These are phyloP conservation scores for Fraxinus floribunda DNA, from an alignment of 305 asterid genomes.

Conservation along the genomic window DNA sequence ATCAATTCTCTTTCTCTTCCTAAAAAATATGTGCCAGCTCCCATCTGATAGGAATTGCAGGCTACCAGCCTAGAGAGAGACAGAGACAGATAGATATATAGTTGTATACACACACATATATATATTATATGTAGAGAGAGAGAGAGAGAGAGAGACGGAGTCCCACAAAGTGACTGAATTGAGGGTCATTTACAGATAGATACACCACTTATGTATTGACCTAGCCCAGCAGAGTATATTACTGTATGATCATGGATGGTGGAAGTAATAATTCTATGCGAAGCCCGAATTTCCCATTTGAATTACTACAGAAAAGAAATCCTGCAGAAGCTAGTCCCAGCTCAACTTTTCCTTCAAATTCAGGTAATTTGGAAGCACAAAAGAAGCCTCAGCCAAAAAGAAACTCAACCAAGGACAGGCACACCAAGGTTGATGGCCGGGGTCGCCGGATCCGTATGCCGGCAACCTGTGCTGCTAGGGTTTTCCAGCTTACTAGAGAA, in stretches of 20 bases:
- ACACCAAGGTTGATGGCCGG: slow-evolving; percentile 71
- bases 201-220: slow-evolving; percentile 13
- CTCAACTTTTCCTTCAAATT: neutral
- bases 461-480: slow-evolving; percentile 71
- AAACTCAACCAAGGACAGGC: slow-evolving; percentile 53
- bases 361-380: neutral
- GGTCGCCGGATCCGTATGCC: slow-evolving; percentile 77
- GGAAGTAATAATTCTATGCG: slow-evolving; percentile 24
- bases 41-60: slow-evolving; percentile 27
- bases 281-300: slow-evolving; percentile 52
- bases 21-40: slow-evolving; percentile 33
- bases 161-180: slow-evolving; percentile 37
- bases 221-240: neutral
- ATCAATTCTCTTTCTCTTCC: slow-evolving; percentile 22
- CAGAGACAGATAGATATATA: neutral
- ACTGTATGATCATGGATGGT: slow-evolving; percentile 44
- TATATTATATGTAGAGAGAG: neutral
- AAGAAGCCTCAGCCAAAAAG: slow-evolving; percentile 47
- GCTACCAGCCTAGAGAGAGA: slow-evolving; percentile 14
- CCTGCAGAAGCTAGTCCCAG: slow-evolving; percentile 21
- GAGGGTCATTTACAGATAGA: slow-evolving; percentile 33
- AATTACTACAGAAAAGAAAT: slow-evolving; percentile 48
- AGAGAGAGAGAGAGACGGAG: slow-evolving; percentile 19
- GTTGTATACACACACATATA: neutral
- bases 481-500: slow-evolving; percentile 67